Conservation (phyloP, 768 basidiomycete genomes). For the Boletus pseudo-olivaceus region DNA sequence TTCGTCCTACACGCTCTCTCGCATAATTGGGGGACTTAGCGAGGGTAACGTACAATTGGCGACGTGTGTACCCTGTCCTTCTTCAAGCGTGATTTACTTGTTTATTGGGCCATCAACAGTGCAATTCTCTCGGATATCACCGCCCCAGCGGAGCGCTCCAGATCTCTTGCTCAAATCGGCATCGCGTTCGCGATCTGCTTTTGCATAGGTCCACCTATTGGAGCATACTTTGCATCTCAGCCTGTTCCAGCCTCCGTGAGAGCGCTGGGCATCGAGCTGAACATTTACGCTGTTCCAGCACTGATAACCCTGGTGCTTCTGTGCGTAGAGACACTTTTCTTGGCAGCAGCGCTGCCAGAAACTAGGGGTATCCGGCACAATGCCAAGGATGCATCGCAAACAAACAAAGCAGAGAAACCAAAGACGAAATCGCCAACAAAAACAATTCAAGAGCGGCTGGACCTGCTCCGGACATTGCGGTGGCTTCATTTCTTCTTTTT, state of each 20-base stretch:
- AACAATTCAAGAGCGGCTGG: conserved; percentile 48
- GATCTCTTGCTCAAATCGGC: conserved; percentile 86
- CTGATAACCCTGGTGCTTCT: conserved; percentile 76
- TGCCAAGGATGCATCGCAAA: conserved; percentile 18
- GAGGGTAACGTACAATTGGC: conserved; percentile 98
- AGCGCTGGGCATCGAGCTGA: conserved; percentile 61
- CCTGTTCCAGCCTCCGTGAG: conserved; percentile 62
- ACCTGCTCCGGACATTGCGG: conserved; percentile 56
- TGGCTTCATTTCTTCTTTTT: conserved; percentile 82
- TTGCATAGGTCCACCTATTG: conserved; percentile 88
- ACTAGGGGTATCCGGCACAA: conserved; percentile 53
- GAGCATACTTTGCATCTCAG: conserved; percentile 92
- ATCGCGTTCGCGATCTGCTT: conserved; percentile 97
- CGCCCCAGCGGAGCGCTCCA: conserved; percentile 72
- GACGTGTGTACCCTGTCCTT: conserved; percentile 56
- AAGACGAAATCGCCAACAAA: conserved; percentile 12
- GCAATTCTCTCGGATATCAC: conserved; percentile 94
- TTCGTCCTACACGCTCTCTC: conserved; percentile 83
- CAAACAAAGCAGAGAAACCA: conserved; percentile 14
- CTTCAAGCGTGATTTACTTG: not conserved
- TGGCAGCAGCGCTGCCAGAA: conserved; percentile 77
- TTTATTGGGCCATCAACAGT: conserved; percentile 37
- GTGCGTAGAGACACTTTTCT: conserved; percentile 73
- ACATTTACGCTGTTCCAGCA: conserved; percentile 91
- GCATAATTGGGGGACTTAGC: conserved; percentile 88